Base-by-base conservation (phyloP, 768 basidiomycete genomes). In the Tephrocybe sp. region DNA sequence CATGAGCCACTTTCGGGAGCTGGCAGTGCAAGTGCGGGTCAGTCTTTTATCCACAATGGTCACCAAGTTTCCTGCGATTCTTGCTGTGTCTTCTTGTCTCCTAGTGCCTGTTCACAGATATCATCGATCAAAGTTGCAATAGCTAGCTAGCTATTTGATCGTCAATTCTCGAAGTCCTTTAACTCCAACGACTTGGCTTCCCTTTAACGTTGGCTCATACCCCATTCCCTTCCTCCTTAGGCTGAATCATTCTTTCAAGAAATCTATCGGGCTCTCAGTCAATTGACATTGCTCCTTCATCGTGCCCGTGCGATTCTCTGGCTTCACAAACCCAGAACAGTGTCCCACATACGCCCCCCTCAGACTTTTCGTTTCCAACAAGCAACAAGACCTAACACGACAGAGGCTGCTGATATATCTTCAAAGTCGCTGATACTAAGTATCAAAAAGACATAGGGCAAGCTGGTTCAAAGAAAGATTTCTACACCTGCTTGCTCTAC, bases 301-400 rank as follows among this genome's bases (percentile, higher is more conserved):
- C 12, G 21, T 53, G 48, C 59, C 48, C 46, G 54, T 22, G 19
- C 57, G 49, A 55, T 62, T 21, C 37, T 52, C 38, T 30, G 63
- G 53, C 35, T 42, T 52, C 13, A 72, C 61, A 45, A 72, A 72
- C 32, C 69, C 66, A 55, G 69, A 67, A 35, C 38, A 46, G 31
- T 65, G 47, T 40, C 32, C 53, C 1, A 19, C 53, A 54, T 12
- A 47, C 49, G n/a, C 31, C 40, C 34, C n/a, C n/a, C n/a, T n/a
- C 48, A 30, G 44, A 26, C 21, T n/a, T n/a, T n/a, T 60, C 52
- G 34, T 45, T 47, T 6, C 58, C 43, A 24, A 65, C 55, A 9
- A 76, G 19, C 4, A 75, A 68, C 27, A 79, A 58, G 46, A 70
- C 60, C 22, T 58, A 51, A 49, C 76, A 76, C n/a, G n/a, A n/a